phyloP scores from a whole-genome alignment of 495 filamentous ascomycete genomes.

The Podospora didyma region DNA sequence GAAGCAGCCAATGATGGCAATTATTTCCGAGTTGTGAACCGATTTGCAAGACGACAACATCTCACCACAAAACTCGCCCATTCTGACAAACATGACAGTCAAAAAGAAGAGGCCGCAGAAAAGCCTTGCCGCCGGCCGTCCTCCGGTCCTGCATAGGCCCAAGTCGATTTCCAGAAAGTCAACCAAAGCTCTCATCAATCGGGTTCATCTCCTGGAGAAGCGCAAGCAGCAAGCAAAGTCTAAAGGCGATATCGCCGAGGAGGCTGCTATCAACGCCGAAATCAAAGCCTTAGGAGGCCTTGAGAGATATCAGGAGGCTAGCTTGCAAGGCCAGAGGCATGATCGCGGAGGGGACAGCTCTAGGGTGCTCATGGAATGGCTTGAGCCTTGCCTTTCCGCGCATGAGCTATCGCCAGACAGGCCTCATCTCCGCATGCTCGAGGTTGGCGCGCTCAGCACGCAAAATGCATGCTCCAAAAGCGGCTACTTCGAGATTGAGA shows the following conservation, averaged over 20 bases:
- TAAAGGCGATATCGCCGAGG: constrained; percentile 55
- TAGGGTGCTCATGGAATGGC: constrained; percentile 81
- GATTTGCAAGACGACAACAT: background rate
- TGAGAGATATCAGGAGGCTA: constrained; percentile 81
- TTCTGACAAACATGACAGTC: constrained; percentile 18
- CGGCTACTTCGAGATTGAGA: constrained; percentile 62
- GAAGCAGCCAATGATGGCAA: no score
- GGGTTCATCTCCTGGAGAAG: constrained; percentile 83
- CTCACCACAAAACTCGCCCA: background rate
- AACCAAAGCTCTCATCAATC: constrained; percentile 76
- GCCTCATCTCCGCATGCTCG: constrained; percentile 66
- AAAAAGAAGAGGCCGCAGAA: constrained; percentile 38
- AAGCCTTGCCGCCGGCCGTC: constrained; percentile 65
- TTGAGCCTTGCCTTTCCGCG: constrained; percentile 41
- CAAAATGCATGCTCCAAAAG: constrained; percentile 79
- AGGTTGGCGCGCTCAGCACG: constrained; percentile 84
- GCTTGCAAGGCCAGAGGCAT: constrained; percentile 77
- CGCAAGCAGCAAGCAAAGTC: constrained; percentile 60
- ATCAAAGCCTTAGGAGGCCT: constrained; percentile 67
- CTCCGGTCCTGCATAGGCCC: constrained; percentile 48
- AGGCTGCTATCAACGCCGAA: constrained; percentile 52
- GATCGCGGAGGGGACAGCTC: constrained; percentile 90
- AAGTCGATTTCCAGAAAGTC: constrained; percentile 71
- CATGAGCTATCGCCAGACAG: constrained; percentile 23
- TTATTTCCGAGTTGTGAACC: no score